A percentile compares a stretch with the other conserved stretches of the same genome.
Evolutionary conservation across 2,329 filamentous ascomycete genomes (phyloP).

Genomic region (Fusarium sp.): DNA sequence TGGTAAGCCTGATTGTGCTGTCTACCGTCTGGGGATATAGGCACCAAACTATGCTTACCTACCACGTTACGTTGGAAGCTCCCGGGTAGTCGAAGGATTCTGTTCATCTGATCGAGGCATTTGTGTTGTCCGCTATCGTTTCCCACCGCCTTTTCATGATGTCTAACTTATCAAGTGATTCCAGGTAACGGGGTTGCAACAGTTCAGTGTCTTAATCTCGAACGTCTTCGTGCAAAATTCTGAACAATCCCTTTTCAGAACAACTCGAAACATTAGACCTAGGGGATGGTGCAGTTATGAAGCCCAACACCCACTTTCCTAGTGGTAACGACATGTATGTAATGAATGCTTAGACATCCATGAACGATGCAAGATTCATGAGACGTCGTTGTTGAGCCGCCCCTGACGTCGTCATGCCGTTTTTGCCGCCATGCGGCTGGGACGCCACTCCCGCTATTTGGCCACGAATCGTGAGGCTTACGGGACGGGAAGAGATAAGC

Average conservation of each 20-base stretch:
- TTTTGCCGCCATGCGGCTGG: not conserved
- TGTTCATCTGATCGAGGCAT: not conserved
- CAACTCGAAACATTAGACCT: not conserved
- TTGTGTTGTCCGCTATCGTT: not conserved
- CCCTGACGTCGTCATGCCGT: not conserved
- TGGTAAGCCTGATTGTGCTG: not conserved
- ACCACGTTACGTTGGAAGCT: not conserved
- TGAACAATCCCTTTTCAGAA: not conserved
- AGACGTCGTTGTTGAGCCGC: not conserved
- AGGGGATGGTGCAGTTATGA: not conserved
- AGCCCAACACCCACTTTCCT: no score
- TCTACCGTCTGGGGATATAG: not conserved
- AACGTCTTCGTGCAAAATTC: not conserved
- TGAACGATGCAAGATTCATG: not conserved
- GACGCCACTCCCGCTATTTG: not conserved
- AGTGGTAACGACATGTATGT: no score
- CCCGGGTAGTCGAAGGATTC: not conserved
- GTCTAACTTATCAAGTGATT: not conserved
- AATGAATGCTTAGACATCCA: not conserved
- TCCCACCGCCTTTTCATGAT: not conserved
- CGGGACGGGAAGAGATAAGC: not conserved
- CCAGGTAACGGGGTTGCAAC: not conserved
- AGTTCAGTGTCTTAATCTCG: no score
- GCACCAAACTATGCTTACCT: not conserved
- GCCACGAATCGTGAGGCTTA: not conserved